phyloP scores from a whole-genome alignment of 805 yeast species.

The Crinitomyces ghanaensis region DNA sequence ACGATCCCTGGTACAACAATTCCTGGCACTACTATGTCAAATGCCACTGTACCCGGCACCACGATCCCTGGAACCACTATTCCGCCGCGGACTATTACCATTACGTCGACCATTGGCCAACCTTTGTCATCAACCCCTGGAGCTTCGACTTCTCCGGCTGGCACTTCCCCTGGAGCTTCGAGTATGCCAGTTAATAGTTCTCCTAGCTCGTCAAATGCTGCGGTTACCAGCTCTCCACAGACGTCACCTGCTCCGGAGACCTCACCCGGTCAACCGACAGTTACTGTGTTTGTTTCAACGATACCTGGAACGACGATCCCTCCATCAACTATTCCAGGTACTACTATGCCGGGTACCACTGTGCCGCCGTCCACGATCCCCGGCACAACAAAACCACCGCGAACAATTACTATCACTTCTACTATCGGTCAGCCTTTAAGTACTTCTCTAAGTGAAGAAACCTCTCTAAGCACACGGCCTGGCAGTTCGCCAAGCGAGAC shows the following conservation, averaged over 20 bases:
- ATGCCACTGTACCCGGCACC: slow-evolving; percentile 11
- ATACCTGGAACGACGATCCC: slow-evolving; percentile 7
- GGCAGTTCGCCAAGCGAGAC: background rate
- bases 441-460: background rate
- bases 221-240: too few relatives aligned
- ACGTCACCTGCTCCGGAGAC: slow-evolving; percentile 1
- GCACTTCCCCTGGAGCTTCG: background rate
- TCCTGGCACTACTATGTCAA: slow-evolving; percentile 7
- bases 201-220: slow-evolving; percentile 1
- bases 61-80: slow-evolving; percentile 15
- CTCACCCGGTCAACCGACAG: background rate
- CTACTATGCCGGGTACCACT: slow-evolving; percentile 3
- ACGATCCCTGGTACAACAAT: slow-evolving; percentile 11
- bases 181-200: background rate
- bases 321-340: slow-evolving; percentile 7
- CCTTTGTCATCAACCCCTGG: slow-evolving; percentile 1
- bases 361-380: background rate
- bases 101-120: slow-evolving; percentile 7
- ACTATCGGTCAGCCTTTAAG: too few relatives aligned
- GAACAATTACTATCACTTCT: background rate
- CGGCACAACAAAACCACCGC: slow-evolving; percentile 4
- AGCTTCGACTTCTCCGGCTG: background rate
- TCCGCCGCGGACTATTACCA: slow-evolving; percentile 13
- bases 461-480: background rate
- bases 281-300: slow-evolving; percentile 2